Evolutionary conservation across 108 stramenopile species (phyloP).

Genomic region (Fragilariopsis cylindrus): DNA sequence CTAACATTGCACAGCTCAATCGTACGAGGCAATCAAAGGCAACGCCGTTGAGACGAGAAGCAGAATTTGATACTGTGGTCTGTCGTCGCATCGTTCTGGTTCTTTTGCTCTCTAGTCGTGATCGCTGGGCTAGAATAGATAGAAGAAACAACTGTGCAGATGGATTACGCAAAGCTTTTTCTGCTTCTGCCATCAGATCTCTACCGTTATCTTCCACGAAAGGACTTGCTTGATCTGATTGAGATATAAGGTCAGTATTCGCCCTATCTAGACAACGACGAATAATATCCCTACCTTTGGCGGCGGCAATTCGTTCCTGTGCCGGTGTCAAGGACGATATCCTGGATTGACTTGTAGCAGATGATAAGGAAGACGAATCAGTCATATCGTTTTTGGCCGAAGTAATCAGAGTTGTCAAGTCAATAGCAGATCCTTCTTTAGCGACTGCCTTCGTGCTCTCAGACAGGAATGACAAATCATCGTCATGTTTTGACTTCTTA

Average conservation of each 20-base stretch:
- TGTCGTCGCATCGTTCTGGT: conserved; percentile 33
- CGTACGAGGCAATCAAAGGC: conserved; percentile 80
- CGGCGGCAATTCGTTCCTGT: conserved; percentile 62
- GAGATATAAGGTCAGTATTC: background rate
- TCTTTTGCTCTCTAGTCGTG: conserved; percentile 57
- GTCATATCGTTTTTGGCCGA: conserved; percentile 39
- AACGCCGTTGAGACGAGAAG: conserved; percentile 55
- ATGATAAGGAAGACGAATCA: conserved; percentile 33
- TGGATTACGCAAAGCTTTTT: conserved; percentile 75
- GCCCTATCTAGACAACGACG: conserved; percentile 63
- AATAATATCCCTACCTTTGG: conserved; percentile 72
- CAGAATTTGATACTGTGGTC: conserved; percentile 36
- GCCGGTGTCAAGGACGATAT: conserved; percentile 41
- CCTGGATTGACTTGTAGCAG: conserved; percentile 34
- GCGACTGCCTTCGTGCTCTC: conserved; percentile 20
- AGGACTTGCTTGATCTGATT: conserved; percentile 24
- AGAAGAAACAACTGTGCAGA: conserved; percentile 80
- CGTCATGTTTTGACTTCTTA: conserved; percentile 39
- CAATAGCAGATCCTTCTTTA: conserved; percentile 25
- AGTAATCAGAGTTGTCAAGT: conserved; percentile 36
- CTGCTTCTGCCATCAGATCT: conserved; percentile 74
- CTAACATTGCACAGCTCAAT: conserved; percentile 76
- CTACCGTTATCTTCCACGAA: conserved; percentile 61
- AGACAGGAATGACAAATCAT: conserved; percentile 17
- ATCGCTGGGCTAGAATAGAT: conserved; percentile 66